Percentiles rank a stretch among this genome's conserved stretches.
Conservation (phyloP, 2,329 filamentous ascomycete species). For the Colletotrichum phormii region DNA sequence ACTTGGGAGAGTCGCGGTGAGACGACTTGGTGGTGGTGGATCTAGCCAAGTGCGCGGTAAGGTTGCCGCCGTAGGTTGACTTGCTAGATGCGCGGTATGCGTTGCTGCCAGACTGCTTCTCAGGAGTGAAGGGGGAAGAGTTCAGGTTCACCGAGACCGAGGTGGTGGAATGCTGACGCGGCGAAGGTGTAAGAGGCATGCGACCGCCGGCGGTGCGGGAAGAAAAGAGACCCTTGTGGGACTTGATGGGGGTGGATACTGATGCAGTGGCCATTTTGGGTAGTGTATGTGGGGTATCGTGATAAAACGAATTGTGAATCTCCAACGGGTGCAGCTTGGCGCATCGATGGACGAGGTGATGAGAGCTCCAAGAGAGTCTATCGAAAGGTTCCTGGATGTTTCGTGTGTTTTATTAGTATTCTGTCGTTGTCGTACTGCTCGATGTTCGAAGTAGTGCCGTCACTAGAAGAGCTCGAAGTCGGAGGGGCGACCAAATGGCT, state of each 20-base stretch:
- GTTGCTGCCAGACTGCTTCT: slow-evolving; percentile 65
- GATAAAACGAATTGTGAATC: slow-evolving; percentile 50
- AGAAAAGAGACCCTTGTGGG: slow-evolving; percentile 92
- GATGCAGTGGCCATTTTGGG: slow-evolving; percentile 81
- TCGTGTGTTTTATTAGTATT: slow-evolving; percentile 57
- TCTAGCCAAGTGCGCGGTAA: slow-evolving; percentile 83
- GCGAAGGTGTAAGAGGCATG: slow-evolving; percentile 94
- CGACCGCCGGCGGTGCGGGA: slow-evolving; percentile 93
- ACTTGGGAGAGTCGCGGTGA: slow-evolving; percentile 92
- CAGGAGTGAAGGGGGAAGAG: slow-evolving; percentile 84
- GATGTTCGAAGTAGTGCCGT: slow-evolving; percentile 60
- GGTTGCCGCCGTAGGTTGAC: slow-evolving; percentile 84
- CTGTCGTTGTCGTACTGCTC: slow-evolving; percentile 55
- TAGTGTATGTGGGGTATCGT: slow-evolving; percentile 44
- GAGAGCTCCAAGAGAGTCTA: slow-evolving; percentile 68
- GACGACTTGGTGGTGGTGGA: slow-evolving; percentile 71
- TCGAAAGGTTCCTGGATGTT: slow-evolving; percentile 66
- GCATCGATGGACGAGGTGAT: slow-evolving; percentile 53
- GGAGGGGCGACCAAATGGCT: slow-evolving; percentile 61
- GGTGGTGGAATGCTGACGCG: slow-evolving; percentile 69
- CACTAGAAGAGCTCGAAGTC: slow-evolving; percentile 56
- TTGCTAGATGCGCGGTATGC: slow-evolving; percentile 65
- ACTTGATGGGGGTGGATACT: slow-evolving; percentile 93
- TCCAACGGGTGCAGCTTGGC: slow-evolving; percentile 60
- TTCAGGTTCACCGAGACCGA: slow-evolving; percentile 64